Conservation (phyloP, 2,329 filamentous ascomycete genomes). For the Talaromyces piceae region DNA sequence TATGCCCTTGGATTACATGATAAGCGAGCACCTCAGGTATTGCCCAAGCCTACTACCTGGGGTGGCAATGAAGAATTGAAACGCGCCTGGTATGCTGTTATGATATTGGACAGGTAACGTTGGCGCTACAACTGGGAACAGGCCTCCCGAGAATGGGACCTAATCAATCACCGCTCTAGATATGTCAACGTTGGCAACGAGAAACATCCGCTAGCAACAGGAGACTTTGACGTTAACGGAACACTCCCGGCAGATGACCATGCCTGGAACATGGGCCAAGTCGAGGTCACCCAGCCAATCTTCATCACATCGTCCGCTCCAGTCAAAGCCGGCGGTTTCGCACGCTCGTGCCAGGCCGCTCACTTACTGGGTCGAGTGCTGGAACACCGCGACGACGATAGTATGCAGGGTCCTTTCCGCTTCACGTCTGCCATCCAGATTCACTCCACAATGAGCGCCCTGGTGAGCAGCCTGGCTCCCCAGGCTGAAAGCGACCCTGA, state of each 20-base stretch:
- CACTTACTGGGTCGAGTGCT: slow-evolving; percentile 28
- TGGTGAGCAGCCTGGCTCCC: slow-evolving; percentile 20
- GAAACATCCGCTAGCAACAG: slow-evolving; percentile 18
- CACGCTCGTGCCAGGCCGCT: slow-evolving; percentile 27
- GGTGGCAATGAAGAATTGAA: slow-evolving; percentile 18
- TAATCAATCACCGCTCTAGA: slow-evolving; percentile 9
- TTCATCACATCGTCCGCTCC: slow-evolving; percentile 18
- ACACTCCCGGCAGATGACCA: slow-evolving; percentile 18
- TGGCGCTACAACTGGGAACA: not conserved
- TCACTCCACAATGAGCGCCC: slow-evolving; percentile 23
- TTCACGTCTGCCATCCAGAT: slow-evolving; percentile 29
- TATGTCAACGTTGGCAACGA: slow-evolving; percentile 19
- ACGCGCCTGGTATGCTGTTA: slow-evolving; percentile 20
- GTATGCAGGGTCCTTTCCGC: slow-evolving; percentile 20
- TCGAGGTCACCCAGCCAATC: slow-evolving; percentile 17
- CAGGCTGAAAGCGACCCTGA: slow-evolving; percentile 18
- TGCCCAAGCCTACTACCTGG: slow-evolving; percentile 15
- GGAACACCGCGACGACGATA: slow-evolving; percentile 22
- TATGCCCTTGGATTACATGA: slow-evolving; percentile 17
- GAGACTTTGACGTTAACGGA: slow-evolving; percentile 17
- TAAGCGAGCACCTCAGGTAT: slow-evolving; percentile 15
- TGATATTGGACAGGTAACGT: slow-evolving; percentile 16
- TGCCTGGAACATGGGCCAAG: slow-evolving; percentile 17
- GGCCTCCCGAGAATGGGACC: slow-evolving; percentile 8
- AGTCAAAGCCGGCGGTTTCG: slow-evolving; percentile 23